Evolutionary conservation across 176 grass and related monocot genomes (phyloP).

Genomic region (Phoenix dactylifera): DNA sequence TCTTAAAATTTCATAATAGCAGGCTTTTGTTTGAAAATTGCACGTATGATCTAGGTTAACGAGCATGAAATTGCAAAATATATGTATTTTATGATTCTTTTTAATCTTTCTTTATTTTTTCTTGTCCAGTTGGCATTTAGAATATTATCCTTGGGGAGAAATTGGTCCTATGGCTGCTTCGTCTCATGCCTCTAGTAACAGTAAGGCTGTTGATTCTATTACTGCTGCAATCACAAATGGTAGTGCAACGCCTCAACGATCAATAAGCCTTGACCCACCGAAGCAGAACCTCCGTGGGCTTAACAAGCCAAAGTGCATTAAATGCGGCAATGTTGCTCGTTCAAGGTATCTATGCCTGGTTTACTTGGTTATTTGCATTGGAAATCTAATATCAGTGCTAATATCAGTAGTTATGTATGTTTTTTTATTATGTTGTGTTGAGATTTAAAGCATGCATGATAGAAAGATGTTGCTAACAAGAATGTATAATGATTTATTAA

Average conservation of each 20-base stretch:
- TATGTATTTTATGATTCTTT: not conserved
- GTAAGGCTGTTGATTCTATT: constrained; percentile 23
- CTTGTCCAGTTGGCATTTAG: not conserved
- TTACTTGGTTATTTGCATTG: no score
- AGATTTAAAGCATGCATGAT: no score
- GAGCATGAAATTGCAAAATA: no score
- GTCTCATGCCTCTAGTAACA: constrained; percentile 29
- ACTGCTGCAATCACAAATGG: constrained; percentile 29
- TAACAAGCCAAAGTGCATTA: constrained; percentile 93
- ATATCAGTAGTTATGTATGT: no score
- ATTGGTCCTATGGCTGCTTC: constrained; percentile 25
- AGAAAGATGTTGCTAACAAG: no score
- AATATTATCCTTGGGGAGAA: not conserved
- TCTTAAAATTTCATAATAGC: no score
- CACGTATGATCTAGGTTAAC: no score
- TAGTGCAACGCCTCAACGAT: constrained; percentile 51
- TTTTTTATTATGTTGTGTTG: no score
- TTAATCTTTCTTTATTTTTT: not conserved
- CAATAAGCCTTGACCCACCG: constrained; percentile 52
- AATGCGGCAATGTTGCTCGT: constrained; percentile 91
- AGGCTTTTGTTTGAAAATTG: no score
- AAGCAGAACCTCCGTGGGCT: constrained; percentile 73
- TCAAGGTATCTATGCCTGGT: constrained; percentile 49
- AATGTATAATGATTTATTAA: no score
- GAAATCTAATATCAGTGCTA: no score